Evolutionary conservation across 129 eudicot genomes (phyloP), one percentile per base, ranked within the genome.

Genomic region (Arctium lappa): DNA sequence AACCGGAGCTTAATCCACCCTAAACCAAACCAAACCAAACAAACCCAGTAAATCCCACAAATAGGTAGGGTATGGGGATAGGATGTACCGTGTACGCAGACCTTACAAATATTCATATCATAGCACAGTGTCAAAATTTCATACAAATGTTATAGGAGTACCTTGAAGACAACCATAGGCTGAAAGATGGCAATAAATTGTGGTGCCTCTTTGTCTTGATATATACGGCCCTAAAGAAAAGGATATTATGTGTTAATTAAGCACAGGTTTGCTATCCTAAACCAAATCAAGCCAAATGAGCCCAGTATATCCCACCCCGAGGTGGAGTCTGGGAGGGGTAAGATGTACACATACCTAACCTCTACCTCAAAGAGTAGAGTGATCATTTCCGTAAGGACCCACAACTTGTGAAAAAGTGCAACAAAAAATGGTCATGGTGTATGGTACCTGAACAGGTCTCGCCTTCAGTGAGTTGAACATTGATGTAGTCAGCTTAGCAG

Each of bases 91-190:
- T 22, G 27, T 48, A 48, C n/a, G n/a, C 62, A 50, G 1, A 50
- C 62, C 62, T 13, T 56, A 56, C 9, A n/a, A 46, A 46, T 16
- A 53, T 15, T 53, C 65, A 15, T 15, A 15, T 53, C 27, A n/a
- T 18, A 60, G 3, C 56, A 46, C 2, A 44, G 60, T 48, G 60
- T 48, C n/a, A 13, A 50, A 50, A 3, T 12, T 50, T 31, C 74
- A 42, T 31, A 44, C 6, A 44, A 77, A 70, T 37, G 44, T 37
- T n/a, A 33, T 11, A 33, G 12, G 56, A 33, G 83, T 91, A 95
- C 99, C 99, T 96, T 96, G 30, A 93, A 90, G 82, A 93, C 81
- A 83, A 96, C 94, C 98, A 96, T 90, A 74, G 98, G 99, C 86
- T 96, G 94, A 86, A 96, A 91, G 69, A 96, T 80, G 42, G 99